Base-by-base conservation (phyloP, 495 filamentous ascomycete genomes). In the Hypoxylon crocopeplum region DNA sequence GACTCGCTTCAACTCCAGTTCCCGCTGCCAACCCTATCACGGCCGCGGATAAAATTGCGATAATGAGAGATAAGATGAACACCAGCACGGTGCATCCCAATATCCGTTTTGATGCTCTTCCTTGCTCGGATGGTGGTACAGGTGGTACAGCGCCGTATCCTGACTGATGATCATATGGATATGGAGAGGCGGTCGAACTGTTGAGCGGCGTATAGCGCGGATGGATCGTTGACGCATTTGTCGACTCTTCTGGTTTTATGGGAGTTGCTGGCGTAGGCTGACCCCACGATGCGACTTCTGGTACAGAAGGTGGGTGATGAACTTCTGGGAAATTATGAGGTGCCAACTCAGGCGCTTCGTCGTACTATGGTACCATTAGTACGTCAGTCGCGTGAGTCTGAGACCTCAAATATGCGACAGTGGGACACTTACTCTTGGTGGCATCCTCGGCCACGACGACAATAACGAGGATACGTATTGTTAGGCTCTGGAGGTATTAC, bases 21-120 rank as follows among this genome's bases (percentile, higher is more conserved):
- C 71, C 73, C 2, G 73, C 75, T 7, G 75, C 75, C 12, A 80
- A 51, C 1, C 74, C 75, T 44, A 80, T 77, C 6, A 78, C 73
- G 1, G 75, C 72, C 0, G 67, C 70, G 2, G 73, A 72, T 34
- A 80, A 45, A 12, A 76, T 45, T 1, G 68, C 72, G 48, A 79
- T 74, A 32, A 76, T 69, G 34, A 67, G 62, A 3, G 75, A 74
- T 2, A 80, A 69, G 20, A 74, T 56, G 32, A 80, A 75, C 5
- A 77, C 71, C 12, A 78, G 49, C 4, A 68, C 27, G 20, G 68
- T 57, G 38, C 70, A 77, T 12, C 76, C 75, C 45, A 69, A 72
- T 59, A 76, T 65, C 27, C 46, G 38, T 34, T 41, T 62, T 32
- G 7, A 13, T 7, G 38, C 13, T 42, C 24, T 64, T 15, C 21